Conservation (phyloP, 768 basidiomycete genomes). For the Trametes maxima region DNA sequence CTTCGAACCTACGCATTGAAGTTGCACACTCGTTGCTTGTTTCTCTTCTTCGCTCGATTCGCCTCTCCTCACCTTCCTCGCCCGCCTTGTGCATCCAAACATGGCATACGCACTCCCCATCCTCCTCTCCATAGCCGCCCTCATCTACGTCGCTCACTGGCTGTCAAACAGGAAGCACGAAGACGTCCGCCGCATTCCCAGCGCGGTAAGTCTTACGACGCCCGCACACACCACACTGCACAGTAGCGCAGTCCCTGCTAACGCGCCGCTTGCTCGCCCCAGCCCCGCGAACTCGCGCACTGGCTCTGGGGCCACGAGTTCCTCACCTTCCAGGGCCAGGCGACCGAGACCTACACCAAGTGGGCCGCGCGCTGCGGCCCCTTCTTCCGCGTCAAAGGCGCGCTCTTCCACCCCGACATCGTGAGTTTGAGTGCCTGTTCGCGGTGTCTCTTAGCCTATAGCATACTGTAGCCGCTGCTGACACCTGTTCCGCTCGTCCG, state of each 20-base stretch:
- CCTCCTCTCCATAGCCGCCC: constrained; percentile 19
- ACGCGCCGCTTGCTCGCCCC: neutral
- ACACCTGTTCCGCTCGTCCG: neutral
- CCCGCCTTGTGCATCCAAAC: neutral
- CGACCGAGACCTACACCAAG: constrained; percentile 36
- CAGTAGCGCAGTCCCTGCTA: neutral
- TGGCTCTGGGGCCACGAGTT: constrained; percentile 43
- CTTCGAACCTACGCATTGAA: neutral
- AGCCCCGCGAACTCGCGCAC: constrained; percentile 21
- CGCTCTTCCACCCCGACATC: constrained; percentile 42
- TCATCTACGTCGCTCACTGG: constrained; percentile 21
- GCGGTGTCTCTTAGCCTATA: constrained; percentile 10
- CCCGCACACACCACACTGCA: neutral
- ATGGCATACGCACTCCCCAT: constrained; percentile 11
- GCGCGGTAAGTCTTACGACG: constrained; percentile 22
- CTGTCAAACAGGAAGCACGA: constrained; percentile 12
- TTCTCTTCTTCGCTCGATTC: neutral
- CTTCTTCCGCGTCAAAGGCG: constrained; percentile 41
- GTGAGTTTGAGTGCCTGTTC: constrained; percentile 26
- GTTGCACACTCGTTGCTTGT: neutral
- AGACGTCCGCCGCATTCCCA: constrained; percentile 24
- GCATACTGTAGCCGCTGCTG: neutral
- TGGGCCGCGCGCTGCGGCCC: constrained; percentile 39
- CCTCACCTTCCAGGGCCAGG: constrained; percentile 37
- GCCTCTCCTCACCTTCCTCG: neutral